Evolutionary conservation across 2,329 filamentous ascomycete genomes (phyloP).

Genomic region (Sordariomycetes sp.): DNA sequence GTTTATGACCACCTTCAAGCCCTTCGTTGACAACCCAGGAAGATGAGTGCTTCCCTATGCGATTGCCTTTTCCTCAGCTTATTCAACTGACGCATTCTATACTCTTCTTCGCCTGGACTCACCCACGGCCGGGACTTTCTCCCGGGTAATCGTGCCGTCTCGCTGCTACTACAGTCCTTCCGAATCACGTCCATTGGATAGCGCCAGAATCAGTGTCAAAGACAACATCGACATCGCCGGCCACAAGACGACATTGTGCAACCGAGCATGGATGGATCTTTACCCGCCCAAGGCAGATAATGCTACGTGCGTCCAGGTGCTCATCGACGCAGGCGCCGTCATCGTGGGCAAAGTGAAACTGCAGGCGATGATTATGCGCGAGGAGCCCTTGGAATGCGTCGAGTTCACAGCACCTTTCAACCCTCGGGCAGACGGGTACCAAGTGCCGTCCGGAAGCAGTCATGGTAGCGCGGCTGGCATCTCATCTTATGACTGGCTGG

Average conservation of each 20-base stretch:
- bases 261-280: conserved; percentile 7
- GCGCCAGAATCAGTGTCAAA: conserved; percentile 4
- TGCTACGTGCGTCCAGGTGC: neutral
- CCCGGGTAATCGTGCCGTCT: no score
- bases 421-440: conserved; percentile 7
- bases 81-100: no score
- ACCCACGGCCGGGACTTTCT: no score
- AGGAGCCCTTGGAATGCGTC: conserved; percentile 9
- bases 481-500: no score
- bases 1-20: no score
- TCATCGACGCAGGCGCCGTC: no score
- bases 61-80: no score
- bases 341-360: conserved; percentile 9
- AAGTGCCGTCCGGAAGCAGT: conserved; percentile 7
- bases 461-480: conserved; percentile 3
- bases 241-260: conserved; percentile 8
- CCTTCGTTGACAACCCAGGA: no score
- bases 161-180: no score
- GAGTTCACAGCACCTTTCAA: conserved; percentile 8
- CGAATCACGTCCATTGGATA: no score
- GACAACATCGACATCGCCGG: conserved; percentile 10
- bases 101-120: no score
- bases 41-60: no score
- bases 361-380: conserved; percentile 8
- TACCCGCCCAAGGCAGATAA: conserved; percentile 3